A percentile compares a stretch with the other conserved stretches of the same genome.
These are phyloP conservation scores for Kazachstania psychrophila DNA, from an alignment of 805 yeast genomes.

Conservation along the genomic window DNA sequence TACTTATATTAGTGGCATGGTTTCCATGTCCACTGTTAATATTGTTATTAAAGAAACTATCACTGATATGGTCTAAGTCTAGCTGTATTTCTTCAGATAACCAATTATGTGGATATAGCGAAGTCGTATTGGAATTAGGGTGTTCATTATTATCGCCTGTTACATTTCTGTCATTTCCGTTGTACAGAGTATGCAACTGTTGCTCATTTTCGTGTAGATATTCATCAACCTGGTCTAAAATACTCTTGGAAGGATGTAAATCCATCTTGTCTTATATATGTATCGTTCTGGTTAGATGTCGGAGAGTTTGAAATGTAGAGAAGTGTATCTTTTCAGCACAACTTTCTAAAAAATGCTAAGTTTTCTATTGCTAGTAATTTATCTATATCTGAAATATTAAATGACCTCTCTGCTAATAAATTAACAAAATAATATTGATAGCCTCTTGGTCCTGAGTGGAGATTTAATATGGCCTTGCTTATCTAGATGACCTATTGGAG, in stretches of 20 bases:
- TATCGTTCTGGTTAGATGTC: too few relatives aligned
- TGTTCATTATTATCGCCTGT: neutral
- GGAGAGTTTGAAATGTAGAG: too few relatives aligned
- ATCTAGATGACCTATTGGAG: too few relatives aligned
- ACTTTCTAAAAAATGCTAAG: too few relatives aligned
- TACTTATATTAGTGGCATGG: neutral
- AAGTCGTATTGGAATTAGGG: neutral
- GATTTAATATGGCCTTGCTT: too few relatives aligned
- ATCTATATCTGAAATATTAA: too few relatives aligned
- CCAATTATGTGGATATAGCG: constrained; percentile 4
- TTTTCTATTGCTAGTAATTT: too few relatives aligned
- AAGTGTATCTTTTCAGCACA: too few relatives aligned
- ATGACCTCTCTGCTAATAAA: too few relatives aligned
- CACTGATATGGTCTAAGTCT: constrained; percentile 8
- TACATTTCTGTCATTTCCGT: neutral
- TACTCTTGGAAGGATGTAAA: constrained; percentile 17
- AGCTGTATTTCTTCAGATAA: constrained; percentile 7
- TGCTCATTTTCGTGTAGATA: constrained; percentile 10
- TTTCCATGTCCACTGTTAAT: neutral
- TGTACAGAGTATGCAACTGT: neutral
- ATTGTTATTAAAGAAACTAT: constrained; percentile 2
- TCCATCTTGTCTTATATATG: too few relatives aligned
- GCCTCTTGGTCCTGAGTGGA: too few relatives aligned
- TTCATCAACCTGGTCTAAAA: constrained; percentile 26
- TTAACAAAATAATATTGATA: too few relatives aligned